phyloP scores from a whole-genome alignment of 352 stramenopile species.

The Aphanomyces cochlioides region DNA sequence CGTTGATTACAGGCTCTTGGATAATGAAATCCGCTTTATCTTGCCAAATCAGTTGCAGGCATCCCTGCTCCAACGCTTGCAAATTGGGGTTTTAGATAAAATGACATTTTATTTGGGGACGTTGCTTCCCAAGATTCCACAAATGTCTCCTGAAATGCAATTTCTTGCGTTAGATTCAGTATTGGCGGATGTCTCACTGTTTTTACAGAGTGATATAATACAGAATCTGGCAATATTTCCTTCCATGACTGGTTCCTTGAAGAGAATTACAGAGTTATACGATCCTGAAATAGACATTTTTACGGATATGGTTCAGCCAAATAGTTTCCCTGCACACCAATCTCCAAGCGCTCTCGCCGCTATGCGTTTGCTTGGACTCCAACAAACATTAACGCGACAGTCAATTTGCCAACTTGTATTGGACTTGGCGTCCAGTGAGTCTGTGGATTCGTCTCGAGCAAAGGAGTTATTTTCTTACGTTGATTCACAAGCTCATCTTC shows the following conservation, averaged over 20 bases:
- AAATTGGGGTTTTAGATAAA: background rate
- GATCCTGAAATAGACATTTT: slow-evolving; percentile 73
- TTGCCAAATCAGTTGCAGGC: background rate
- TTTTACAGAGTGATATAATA: slow-evolving; percentile 24
- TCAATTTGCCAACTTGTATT: slow-evolving; percentile 45
- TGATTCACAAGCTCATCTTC: slow-evolving; percentile 53
- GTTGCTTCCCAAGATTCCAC: background rate
- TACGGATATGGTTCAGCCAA: slow-evolving; percentile 58
- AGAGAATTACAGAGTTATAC: slow-evolving; percentile 58
- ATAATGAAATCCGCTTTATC: slow-evolving; percentile 10
- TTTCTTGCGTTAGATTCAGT: background rate
- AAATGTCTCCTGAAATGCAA: background rate
- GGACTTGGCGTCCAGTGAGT: slow-evolving; percentile 22
- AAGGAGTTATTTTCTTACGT: slow-evolving; percentile 62
- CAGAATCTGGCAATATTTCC: slow-evolving; percentile 59
- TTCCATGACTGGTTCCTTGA: slow-evolving; percentile 49
- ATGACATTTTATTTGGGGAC: background rate
- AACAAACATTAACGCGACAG: slow-evolving; percentile 54
- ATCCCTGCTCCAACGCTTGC: background rate
- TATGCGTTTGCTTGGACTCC: slow-evolving; percentile 60
- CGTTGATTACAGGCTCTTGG: background rate
- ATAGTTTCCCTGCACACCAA: slow-evolving; percentile 60
- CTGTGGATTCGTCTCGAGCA: slow-evolving; percentile 30
- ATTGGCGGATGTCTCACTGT: background rate
- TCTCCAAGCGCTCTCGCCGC: slow-evolving; percentile 54